Conservation (phyloP, 1,139 yeast species). For the Kazachstania sp. region DNA sequence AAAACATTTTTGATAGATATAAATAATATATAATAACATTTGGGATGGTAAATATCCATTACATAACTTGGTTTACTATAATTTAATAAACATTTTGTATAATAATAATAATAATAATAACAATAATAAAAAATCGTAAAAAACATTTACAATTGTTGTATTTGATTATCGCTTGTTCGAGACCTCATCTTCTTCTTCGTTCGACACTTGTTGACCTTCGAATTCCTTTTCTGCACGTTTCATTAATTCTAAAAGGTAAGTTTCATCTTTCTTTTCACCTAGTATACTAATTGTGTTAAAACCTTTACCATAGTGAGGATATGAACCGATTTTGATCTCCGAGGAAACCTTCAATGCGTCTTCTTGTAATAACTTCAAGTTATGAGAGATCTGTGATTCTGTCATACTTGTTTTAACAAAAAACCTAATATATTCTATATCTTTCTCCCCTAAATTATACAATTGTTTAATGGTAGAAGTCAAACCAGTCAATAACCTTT, state of each 20-base stretch:
- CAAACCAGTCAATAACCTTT: conserved; percentile 40
- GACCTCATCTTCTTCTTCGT: conserved; percentile 43
- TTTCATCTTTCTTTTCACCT: conserved; percentile 41
- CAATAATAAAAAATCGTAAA: background rate
- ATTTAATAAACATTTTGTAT: background rate
- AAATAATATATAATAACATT: background rate
- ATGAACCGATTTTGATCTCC: conserved; percentile 65
- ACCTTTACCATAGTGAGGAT: conserved; percentile 63
- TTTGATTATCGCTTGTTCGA: conserved; percentile 16
- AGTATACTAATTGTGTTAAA: conserved; percentile 65
- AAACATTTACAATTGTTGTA: background rate
- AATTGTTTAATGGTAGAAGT: conserved; percentile 26
- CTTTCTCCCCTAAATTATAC: conserved; percentile 17
- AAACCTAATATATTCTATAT: conserved; percentile 37
- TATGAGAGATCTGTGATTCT: conserved; percentile 66
- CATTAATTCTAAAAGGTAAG: conserved; percentile 40
- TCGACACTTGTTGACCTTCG: conserved; percentile 47
- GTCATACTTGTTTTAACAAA: conserved; percentile 53
- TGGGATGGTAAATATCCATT: background rate
- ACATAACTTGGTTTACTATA: background rate
- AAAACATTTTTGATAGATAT: background rate
- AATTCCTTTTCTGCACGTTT: conserved; percentile 39
- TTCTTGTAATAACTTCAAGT: conserved; percentile 44
- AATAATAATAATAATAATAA: background rate
- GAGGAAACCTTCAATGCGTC: conserved; percentile 34